Percentiles rank a stretch among this genome's conserved stretches.
Evolutionary conservation across 805 yeast genomes (phyloP).

Genomic region (Scheffersomyces stipitis): DNA sequence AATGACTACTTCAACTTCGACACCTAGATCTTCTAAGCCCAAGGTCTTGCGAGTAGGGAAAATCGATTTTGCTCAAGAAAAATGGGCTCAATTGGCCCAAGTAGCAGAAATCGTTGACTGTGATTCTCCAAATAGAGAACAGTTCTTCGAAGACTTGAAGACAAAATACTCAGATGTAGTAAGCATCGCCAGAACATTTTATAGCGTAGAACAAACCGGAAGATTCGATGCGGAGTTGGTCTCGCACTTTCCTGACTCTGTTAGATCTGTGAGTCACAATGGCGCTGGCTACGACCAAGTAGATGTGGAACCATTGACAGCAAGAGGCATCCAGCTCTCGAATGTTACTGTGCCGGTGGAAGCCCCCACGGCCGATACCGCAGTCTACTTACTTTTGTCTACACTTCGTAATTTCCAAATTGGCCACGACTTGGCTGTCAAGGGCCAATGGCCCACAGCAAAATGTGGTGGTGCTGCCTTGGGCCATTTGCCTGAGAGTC

Average conservation of each 20-base stretch:
- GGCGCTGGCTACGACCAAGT: constrained; percentile 83
- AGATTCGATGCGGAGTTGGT: constrained; percentile 64
- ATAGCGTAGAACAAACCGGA: constrained; percentile 54
- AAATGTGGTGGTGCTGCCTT: constrained; percentile 49
- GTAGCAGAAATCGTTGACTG: constrained; percentile 40
- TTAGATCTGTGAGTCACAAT: constrained; percentile 55
- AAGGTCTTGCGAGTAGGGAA: constrained; percentile 67
- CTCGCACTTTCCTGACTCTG: constrained; percentile 50
- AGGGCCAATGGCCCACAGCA: constrained; percentile 59
- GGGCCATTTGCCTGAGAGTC: constrained; percentile 77
- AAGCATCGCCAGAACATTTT: constrained; percentile 53
- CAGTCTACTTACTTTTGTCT: constrained; percentile 59
- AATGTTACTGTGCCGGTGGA: constrained; percentile 68
- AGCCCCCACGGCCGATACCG: constrained; percentile 71
- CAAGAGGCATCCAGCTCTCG: constrained; percentile 59
- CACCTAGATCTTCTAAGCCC: constrained; percentile 44
- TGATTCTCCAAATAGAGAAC: constrained; percentile 33
- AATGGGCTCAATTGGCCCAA: constrained; percentile 58
- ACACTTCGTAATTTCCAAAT: constrained; percentile 66
- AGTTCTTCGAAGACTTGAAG: constrained; percentile 44
- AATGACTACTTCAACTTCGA: not conserved
- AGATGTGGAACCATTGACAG: constrained; percentile 53
- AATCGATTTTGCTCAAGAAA: constrained; percentile 57
- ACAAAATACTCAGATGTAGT: constrained; percentile 44
- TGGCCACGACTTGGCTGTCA: constrained; percentile 51